phyloP scores from a whole-genome alignment of 192 early-diverging fungal species.

The Lobosporangium transversale region DNA sequence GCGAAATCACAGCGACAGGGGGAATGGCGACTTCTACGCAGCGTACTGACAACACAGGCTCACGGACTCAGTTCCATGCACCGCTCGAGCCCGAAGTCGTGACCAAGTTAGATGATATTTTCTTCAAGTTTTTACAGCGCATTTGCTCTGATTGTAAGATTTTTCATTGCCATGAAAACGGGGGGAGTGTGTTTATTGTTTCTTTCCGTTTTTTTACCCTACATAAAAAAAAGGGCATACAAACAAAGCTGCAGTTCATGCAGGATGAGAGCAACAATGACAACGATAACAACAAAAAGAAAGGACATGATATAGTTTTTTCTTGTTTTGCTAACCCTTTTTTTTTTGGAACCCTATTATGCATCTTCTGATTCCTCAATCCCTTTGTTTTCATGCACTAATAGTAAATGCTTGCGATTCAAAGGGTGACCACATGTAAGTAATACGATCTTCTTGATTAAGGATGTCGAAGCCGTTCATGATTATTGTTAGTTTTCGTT shows the following conservation, averaged over 20 bases:
- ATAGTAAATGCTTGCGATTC: constrained; percentile 71
- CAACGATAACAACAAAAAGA: too few species aligned
- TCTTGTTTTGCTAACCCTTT: constrained; percentile 9
- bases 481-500: too few species aligned
- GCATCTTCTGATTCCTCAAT: background rate
- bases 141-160: constrained; percentile 74
- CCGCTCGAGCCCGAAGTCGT: constrained; percentile 59
- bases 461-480: too few species aligned
- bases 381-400: background rate
- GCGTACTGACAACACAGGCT: constrained; percentile 17
- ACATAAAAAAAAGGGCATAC: too few species aligned
- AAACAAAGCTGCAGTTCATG: background rate
- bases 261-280: too few species aligned
- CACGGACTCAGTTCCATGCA: constrained; percentile 56
- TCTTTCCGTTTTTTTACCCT: too few species aligned
- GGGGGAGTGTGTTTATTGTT: too few species aligned
- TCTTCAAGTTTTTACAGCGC: constrained; percentile 72
- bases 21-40: background rate
- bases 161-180: too few species aligned
- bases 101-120: constrained; percentile 68
- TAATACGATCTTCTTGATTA: background rate
- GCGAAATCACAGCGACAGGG: background rate
- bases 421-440: constrained; percentile 77
- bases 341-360: background rate
- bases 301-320: background rate